Conservation (phyloP, 495 filamentous ascomycete species). For the Aspergillus steynii region DNA sequence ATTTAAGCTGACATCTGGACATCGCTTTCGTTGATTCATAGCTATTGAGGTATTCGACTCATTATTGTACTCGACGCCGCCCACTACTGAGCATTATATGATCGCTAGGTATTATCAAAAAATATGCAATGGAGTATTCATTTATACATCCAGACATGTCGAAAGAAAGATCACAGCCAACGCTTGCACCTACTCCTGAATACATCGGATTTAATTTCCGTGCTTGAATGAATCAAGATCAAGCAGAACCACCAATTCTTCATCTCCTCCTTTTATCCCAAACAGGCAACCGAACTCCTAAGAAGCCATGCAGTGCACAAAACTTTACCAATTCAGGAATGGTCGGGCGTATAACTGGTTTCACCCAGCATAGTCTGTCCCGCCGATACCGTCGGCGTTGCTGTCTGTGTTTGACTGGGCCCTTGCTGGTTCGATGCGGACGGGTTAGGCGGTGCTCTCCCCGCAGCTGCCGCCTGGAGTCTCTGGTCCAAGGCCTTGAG, state of each 20-base stretch:
- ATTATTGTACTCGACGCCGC: neutral
- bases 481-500: slow-evolving; percentile 90
- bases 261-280: slow-evolving; percentile 10
- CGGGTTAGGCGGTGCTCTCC: slow-evolving; percentile 32
- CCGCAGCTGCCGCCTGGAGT: slow-evolving; percentile 75
- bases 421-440: slow-evolving; percentile 44
- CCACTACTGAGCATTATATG: neutral
- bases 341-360: slow-evolving; percentile 67
- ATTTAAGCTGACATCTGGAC: slow-evolving; percentile 5
- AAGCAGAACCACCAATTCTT: neutral
- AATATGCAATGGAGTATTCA: neutral
- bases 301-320: slow-evolving; percentile 10
- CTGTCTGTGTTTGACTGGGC: slow-evolving; percentile 35
- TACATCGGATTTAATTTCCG: too few relatives aligned
- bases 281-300: slow-evolving; percentile 19
- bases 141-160: neutral
- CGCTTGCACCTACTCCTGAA: too few relatives aligned
- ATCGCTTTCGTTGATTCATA: neutral
- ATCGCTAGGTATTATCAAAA: neutral
- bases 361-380: slow-evolving; percentile 61
- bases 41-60: neutral
- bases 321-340: slow-evolving; percentile 35
- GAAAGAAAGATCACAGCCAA: neutral
- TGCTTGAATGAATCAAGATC: neutral
- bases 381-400: slow-evolving; percentile 31